Evolutionary conservation across 352 stramenopile species (phyloP).

Genomic region (Blastocystis sp.): DNA sequence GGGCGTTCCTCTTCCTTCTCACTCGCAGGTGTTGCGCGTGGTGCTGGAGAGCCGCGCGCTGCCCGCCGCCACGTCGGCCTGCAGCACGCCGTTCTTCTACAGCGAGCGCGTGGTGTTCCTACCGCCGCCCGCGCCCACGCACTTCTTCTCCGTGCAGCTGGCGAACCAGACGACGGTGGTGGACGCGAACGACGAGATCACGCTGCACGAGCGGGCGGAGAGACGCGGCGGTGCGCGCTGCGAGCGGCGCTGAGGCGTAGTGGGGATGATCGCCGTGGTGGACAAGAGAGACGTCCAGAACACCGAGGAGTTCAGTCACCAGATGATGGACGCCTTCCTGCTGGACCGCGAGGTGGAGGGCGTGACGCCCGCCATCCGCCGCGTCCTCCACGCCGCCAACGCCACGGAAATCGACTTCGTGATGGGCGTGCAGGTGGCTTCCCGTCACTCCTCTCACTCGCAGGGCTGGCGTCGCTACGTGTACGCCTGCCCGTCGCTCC

Average conservation of each 20-base stretch:
- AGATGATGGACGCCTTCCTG: conserved; percentile 36
- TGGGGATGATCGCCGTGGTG: not conserved
- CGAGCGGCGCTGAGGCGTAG: not conserved
- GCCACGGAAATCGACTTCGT: not conserved
- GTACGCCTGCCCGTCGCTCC: not conserved
- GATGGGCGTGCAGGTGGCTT: not conserved
- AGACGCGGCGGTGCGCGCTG: not conserved
- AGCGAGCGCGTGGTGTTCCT: conserved; percentile 3
- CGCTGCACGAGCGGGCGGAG: not conserved
- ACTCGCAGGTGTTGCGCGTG: not conserved
- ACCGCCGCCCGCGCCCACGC: not conserved
- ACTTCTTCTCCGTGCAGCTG: not conserved
- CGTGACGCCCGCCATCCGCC: not conserved
- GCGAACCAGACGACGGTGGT: not conserved
- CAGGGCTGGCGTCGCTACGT: conserved; percentile 16
- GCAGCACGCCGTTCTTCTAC: not conserved
- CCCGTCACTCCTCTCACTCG: not conserved
- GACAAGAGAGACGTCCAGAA: conserved; percentile 21
- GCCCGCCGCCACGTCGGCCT: not conserved
- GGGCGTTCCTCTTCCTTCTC: not conserved
- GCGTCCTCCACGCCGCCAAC: not conserved
- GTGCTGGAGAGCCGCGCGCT: not conserved
- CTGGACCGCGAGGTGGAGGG: not conserved
- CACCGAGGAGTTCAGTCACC: not conserved
- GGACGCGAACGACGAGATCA: not conserved